Conservation (phyloP, 306 rosid species). For the Hippophae tibetana region DNA sequence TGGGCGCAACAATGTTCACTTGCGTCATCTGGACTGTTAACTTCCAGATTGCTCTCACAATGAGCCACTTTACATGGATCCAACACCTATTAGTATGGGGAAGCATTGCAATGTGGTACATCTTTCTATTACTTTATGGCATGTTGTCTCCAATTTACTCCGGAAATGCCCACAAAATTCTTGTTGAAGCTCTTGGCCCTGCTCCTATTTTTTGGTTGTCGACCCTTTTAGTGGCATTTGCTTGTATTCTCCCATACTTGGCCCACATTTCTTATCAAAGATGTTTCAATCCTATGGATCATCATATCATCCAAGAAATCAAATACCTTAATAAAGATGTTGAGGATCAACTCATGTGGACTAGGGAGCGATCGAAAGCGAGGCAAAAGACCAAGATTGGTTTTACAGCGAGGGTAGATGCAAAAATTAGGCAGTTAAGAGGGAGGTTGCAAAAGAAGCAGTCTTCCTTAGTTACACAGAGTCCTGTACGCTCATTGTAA, state of each 20-base stretch:
- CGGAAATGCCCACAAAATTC: slow-evolving; percentile 4
- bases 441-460: slow-evolving; percentile 16
- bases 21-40: slow-evolving; percentile 31
- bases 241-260: slow-evolving; percentile 24
- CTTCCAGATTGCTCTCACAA: slow-evolving; percentile 25
- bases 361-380: slow-evolving; percentile 22
- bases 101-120: slow-evolving; percentile 23
- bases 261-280: slow-evolving; percentile 19
- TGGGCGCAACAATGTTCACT: slow-evolving; percentile 19
- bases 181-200: slow-evolving; percentile 15
- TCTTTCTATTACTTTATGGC: slow-evolving; percentile 19
- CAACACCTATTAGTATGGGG: slow-evolving; percentile 35
- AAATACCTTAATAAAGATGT: slow-evolving; percentile 18
- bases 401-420: slow-evolving; percentile 26
- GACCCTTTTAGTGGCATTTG: slow-evolving; percentile 18
- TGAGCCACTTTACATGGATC: slow-evolving; percentile 33
- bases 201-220: slow-evolving; percentile 20
- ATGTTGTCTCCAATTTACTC: slow-evolving; percentile 19
- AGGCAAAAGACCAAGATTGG: slow-evolving; percentile 18
- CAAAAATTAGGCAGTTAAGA: slow-evolving; percentile 13
- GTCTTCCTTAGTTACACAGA: not conserved
- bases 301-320: slow-evolving; percentile 30
- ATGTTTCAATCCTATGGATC: slow-evolving; percentile 24
- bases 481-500: too few species aligned
- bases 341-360: slow-evolving; percentile 15